Evolutionary conservation across 495 filamentous ascomycete species (phyloP).

Genomic region (Penicillium canescens): DNA sequence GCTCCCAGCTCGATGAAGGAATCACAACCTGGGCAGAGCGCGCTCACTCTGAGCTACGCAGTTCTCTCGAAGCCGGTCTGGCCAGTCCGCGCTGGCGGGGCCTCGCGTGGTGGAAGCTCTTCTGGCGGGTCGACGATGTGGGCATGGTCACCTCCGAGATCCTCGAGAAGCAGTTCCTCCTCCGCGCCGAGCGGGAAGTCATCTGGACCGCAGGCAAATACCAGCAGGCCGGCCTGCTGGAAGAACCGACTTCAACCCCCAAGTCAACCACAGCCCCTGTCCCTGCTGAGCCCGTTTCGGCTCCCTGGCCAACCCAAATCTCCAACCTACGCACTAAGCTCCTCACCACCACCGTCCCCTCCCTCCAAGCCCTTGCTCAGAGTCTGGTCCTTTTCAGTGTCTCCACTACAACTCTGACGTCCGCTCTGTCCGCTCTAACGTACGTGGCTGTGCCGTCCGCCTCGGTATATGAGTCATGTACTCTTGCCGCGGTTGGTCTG

Average conservation of each 20-base stretch:
- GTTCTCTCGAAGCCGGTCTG: conserved; percentile 74
- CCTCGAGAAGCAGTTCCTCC: conserved; percentile 70
- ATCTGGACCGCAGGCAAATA: conserved; percentile 83
- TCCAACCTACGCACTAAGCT: conserved; percentile 52
- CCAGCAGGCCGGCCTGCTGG: conserved; percentile 62
- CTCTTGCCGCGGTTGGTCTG: conserved; percentile 75
- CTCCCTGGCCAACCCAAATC: conserved; percentile 48
- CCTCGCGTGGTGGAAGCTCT: conserved; percentile 90
- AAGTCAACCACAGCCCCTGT: conserved; percentile 11
- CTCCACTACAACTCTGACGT: conserved; percentile 61
- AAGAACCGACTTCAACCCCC: conserved; percentile 13
- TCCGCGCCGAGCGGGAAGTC: conserved; percentile 68
- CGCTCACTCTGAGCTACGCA: conserved; percentile 80
- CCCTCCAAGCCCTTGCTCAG: conserved; percentile 79
- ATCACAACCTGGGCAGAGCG: conserved; percentile 73
- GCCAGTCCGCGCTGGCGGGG: conserved; percentile 67
- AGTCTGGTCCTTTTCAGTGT: conserved; percentile 73
- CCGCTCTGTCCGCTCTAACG: conserved; percentile 64
- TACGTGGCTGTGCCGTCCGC: conserved; percentile 61
- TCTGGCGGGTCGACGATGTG: conserved; percentile 93
- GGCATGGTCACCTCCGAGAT: conserved; percentile 76
- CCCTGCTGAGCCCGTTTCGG: conserved; percentile 12
- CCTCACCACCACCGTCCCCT: conserved; percentile 63
- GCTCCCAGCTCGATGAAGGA: conserved; percentile 51
- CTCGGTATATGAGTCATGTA: conserved; percentile 71